Evolutionary conservation across 495 filamentous ascomycete species (phyloP), one percentile per base, ranked within the genome.

Genomic region (Parathielavia appendiculata): DNA sequence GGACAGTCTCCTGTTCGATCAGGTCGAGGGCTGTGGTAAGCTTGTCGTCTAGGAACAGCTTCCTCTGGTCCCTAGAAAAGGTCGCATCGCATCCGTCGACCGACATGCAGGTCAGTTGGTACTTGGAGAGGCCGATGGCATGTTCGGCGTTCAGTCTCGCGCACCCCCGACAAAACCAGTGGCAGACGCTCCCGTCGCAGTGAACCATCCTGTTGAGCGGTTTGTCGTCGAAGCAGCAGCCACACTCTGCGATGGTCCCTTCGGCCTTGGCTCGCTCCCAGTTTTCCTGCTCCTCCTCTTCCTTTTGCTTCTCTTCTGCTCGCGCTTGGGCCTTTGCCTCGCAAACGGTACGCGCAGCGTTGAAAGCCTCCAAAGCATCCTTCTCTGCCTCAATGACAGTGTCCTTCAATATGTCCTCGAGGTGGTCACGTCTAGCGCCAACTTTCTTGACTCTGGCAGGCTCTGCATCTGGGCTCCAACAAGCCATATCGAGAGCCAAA

Each of bases 81-180:
- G 67, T 63, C 1, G 58, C 71, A 5, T 66, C 34, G 62, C 78
- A 82, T 5, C 70, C 73, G 38, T 80, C 75, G 56, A 69, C 71
- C 22, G 78, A 80, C 76, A 81, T 79, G 72, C 79, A 80, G 8
- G 65, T 66, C 9, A 91, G 69, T 19, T 81, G 69, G 65, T 88
- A 85, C 60, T 81, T 81, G 32, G 76, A 79, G 12, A 78, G 71
- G 17, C 88, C 88, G 52, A 96, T 80, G 52, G 83, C 75, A 16
- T 71, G 80, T 59, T 88, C 82, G n/a, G 88, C 86, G 60, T 81
- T 81, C 32, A 59, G 75, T 62, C 69, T 79, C 20, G 84, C 79
- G 64, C 91, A 96, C 16, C 69, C 75, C 30, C 73, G 75, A 70
- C 91, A 96, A 66, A 91, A 89, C 68, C 81, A 85, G 41, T 79